These are phyloP conservation scores for Aspergillus bridgeri DNA, from an alignment of 495 filamentous ascomycete genomes.

Conservation along the genomic window DNA sequence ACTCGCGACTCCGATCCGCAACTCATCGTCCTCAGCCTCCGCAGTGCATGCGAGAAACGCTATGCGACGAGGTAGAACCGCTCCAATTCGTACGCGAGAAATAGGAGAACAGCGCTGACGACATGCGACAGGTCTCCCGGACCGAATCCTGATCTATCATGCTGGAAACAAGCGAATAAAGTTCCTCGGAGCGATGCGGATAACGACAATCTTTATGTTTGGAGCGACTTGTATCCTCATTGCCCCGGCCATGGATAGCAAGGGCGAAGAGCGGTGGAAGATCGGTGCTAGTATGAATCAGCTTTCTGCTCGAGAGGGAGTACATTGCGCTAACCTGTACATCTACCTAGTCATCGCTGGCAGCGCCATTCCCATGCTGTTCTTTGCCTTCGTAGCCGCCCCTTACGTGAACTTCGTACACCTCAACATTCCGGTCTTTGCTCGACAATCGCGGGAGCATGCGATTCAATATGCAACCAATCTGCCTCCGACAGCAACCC, in stretches of 20 bases:
- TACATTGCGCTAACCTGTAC: background rate
- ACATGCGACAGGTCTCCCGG: conserved; percentile 37
- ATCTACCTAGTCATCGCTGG: conserved; percentile 53
- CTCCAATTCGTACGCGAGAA: background rate
- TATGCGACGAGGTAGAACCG: conserved; percentile 28
- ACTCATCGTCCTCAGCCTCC: conserved; percentile 13
- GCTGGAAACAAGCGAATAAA: conserved; percentile 62
- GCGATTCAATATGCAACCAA: conserved; percentile 61
- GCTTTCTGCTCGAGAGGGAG: background rate
- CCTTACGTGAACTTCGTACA: conserved; percentile 74
- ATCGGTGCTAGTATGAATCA: conserved; percentile 43
- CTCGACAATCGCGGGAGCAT: conserved; percentile 63
- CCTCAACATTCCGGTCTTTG: conserved; percentile 63
- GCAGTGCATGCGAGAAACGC: conserved; percentile 25
- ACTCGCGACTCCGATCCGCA: background rate
- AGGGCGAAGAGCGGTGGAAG: conserved; percentile 44
- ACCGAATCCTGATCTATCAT: conserved; percentile 68
- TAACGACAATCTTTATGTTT: conserved; percentile 69
- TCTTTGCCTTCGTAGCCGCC: conserved; percentile 59
- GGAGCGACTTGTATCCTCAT: conserved; percentile 58
- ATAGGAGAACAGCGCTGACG: conserved; percentile 13
- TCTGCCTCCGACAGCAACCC: conserved; percentile 57
- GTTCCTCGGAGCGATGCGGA: conserved; percentile 64
- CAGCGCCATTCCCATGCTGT: conserved; percentile 63
- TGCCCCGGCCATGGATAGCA: conserved; percentile 54